These are phyloP conservation scores for Fusarium sp. DNA, from an alignment of 2,329 filamentous ascomycete species.

Conservation along the genomic window DNA sequence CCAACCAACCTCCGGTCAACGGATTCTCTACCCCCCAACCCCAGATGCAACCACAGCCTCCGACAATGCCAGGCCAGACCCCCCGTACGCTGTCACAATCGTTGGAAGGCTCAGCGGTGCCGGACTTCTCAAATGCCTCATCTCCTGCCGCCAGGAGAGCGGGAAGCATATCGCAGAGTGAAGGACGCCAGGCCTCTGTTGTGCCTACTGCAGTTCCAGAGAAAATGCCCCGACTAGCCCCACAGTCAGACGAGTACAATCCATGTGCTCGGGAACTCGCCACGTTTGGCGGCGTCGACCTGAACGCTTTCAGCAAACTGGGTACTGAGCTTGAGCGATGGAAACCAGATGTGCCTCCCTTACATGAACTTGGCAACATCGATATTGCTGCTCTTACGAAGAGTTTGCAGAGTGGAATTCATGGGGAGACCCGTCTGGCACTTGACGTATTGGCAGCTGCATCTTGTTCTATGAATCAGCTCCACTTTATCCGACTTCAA, in stretches of 20 bases:
- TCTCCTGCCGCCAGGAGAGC: conserved; percentile 59
- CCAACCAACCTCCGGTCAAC: conserved; percentile 53
- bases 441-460: conserved; percentile 84
- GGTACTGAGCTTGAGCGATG: conserved; percentile 74
- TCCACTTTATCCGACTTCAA: conserved; percentile 74
- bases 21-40: conserved; percentile 53
- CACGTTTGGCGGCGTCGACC: conserved; percentile 78
- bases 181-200: conserved; percentile 46
- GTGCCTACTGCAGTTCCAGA: conserved; percentile 40
- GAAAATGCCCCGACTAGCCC: conserved; percentile 54
- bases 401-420: conserved; percentile 89
- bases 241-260: conserved; percentile 64
- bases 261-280: conserved; percentile 66
- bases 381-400: conserved; percentile 91
- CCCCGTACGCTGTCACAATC: conserved; percentile 62
- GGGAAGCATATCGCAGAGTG: conserved; percentile 55
- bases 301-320: conserved; percentile 72
- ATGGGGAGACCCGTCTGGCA: conserved; percentile 88
- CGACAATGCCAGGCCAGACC: conserved; percentile 53
- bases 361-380: conserved; percentile 85
- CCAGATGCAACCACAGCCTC: conserved; percentile 41
- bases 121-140: conserved; percentile 57
- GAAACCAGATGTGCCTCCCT: conserved; percentile 79
- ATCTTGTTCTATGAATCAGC: conserved; percentile 69
- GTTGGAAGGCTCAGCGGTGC: conserved; percentile 55